Conservation (phyloP, 371 early-diverging fungal genomes). For the Rhizomucor miehei region DNA sequence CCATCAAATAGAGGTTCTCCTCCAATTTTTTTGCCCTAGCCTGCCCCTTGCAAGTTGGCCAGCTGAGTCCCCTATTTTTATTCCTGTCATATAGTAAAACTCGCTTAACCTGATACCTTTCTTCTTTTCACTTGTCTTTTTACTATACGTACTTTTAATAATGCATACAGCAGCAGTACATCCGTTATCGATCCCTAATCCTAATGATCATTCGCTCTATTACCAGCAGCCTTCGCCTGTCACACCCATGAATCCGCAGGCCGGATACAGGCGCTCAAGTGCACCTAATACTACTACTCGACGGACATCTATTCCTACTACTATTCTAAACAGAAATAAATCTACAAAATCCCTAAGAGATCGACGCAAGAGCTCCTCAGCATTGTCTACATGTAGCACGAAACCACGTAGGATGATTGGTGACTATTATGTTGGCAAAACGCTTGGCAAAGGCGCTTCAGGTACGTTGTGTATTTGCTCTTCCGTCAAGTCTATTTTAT, state of each 20-base stretch:
- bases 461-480: conserved; percentile 38
- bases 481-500: too few species aligned
- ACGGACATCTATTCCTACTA: conserved; percentile 19
- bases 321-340: conserved; percentile 18
- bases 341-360: conserved; percentile 32
- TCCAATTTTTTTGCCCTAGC: not conserved
- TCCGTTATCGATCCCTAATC: not conserved
- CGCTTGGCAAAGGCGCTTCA: conserved; percentile 51
- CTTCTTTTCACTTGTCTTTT: not conserved
- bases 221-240: not conserved
- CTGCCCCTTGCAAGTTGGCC: not conserved
- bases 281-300: conserved; percentile 24
- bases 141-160: not conserved
- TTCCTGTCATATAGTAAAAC: not conserved
- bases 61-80: not conserved
- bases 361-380: conserved; percentile 41
- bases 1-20: too few species aligned
- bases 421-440: conserved; percentile 50
- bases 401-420: conserved; percentile 46
- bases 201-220: not conserved
- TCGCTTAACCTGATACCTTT: too few species aligned
- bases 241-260: conserved; percentile 11
- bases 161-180: conserved; percentile 3
- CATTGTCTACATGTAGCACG: conserved; percentile 31
- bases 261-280: conserved; percentile 15